phyloP scores from a whole-genome alignment of 140 eudicot species.

The Senecio squalidus region DNA sequence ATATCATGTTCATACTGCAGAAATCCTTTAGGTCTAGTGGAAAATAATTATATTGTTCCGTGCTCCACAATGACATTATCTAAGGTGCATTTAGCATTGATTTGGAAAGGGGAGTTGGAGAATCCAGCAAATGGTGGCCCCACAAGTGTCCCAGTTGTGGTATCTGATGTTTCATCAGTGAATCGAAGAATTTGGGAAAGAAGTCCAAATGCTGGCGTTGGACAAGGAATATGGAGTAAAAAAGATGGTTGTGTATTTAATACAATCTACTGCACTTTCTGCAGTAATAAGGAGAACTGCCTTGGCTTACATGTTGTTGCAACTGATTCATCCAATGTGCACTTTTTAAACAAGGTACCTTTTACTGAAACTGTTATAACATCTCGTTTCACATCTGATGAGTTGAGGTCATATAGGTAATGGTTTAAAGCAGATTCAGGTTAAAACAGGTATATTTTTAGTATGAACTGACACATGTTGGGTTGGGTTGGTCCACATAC shows the following conservation, averaged over 20 bases:
- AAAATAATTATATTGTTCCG: conserved; percentile 34
- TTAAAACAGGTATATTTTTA: too few species aligned
- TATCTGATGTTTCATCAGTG: conserved; percentile 44
- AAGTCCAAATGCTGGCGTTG: conserved; percentile 29
- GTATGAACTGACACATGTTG: too few species aligned
- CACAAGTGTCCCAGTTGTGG: conserved; percentile 36
- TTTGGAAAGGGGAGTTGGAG: conserved; percentile 38
- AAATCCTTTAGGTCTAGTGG: conserved; percentile 65
- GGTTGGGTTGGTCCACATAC: too few species aligned
- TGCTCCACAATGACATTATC: conserved; percentile 47
- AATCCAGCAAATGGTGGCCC: conserved; percentile 13
- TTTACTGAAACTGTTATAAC: not conserved
- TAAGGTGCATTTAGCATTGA: conserved; percentile 47
- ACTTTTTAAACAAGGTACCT: conserved; percentile 67
- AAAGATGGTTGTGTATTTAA: conserved; percentile 95
- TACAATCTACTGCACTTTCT: conserved; percentile 61
- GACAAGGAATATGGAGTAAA: conserved; percentile 82
- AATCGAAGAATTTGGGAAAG: conserved; percentile 45
- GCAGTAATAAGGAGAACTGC: conserved; percentile 42
- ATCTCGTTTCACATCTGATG: not conserved
- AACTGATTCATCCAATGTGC: conserved; percentile 64
- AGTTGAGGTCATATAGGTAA: not conserved
- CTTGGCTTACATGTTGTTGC: conserved; percentile 84
- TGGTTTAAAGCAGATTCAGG: too few species aligned
- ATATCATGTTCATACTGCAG: conserved; percentile 55